phyloP scores from a whole-genome alignment of 2,329 filamentous ascomycete genomes.

The Arthrobotrys iridis region DNA sequence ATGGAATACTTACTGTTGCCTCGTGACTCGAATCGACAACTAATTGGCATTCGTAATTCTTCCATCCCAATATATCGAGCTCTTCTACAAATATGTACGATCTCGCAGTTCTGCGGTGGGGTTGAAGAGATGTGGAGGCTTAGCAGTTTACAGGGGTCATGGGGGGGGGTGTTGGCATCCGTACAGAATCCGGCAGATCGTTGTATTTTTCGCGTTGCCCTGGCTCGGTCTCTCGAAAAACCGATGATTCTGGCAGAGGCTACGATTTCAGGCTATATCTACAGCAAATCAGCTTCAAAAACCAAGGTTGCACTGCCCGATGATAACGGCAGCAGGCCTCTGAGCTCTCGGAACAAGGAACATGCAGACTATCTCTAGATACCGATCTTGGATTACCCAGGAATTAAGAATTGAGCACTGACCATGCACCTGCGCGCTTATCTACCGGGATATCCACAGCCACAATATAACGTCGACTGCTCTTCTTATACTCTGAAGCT shows the following conservation, averaged over 20 bases:
- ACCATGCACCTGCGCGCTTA: too few species aligned
- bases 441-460: too few species aligned
- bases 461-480: too few species aligned
- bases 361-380: background rate
- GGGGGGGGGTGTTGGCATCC: too few species aligned
- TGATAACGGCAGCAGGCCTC: background rate
- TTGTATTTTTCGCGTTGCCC: constrained; percentile 16
- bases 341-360: too few species aligned
- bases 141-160: constrained; percentile 1
- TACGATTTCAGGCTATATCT: constrained; percentile 9
- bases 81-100: background rate
- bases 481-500: too few species aligned
- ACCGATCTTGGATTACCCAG: background rate
- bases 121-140: background rate
- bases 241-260: background rate
- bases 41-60: too few species aligned
- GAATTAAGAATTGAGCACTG: too few species aligned
- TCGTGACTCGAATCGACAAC: too few species aligned
- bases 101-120: background rate
- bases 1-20: too few species aligned
- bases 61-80: too few species aligned
- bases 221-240: background rate
- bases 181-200: background rate
- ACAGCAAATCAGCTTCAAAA: background rate
- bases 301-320: constrained; percentile 1